A percentile compares a stretch with the other conserved stretches of the same genome.
These are phyloP conservation scores for Lithospermum erythrorhizon DNA, from an alignment of 257 asterid genomes.

Conservation along the genomic window DNA sequence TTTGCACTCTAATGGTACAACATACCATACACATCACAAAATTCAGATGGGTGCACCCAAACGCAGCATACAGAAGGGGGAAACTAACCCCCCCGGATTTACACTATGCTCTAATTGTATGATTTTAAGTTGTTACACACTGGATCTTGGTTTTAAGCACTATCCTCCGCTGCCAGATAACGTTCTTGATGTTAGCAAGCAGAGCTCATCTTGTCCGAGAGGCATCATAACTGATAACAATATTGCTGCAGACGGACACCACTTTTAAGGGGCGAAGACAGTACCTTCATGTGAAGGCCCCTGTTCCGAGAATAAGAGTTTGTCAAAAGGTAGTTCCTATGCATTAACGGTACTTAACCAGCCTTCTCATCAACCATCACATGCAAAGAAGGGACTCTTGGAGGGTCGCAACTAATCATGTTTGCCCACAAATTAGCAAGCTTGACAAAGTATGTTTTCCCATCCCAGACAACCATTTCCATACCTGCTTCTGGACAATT, in stretches of 20 bases:
- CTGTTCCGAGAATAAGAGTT: background rate
- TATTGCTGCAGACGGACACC: background rate
- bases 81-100: background rate
- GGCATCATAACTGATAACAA: background rate
- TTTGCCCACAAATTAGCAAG: constrained; percentile 71
- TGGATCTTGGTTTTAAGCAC: background rate
- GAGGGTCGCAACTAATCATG: constrained; percentile 45
- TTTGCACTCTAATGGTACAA: background rate
- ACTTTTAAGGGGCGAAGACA: background rate
- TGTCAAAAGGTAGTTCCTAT: background rate
- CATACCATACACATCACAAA: background rate
- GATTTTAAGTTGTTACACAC: background rate
- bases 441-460: constrained; percentile 41
- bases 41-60: background rate
- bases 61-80: background rate
- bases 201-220: background rate
- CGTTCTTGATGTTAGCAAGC: background rate
- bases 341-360: background rate
- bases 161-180: background rate
- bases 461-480: constrained; percentile 49
- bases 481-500: constrained; percentile 31
- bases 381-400: constrained; percentile 37
- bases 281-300: background rate
- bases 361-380: constrained; percentile 12
- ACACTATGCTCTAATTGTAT: background rate